phyloP scores from a whole-genome alignment of 306 rosid genomes.

The Quercus glauca region DNA sequence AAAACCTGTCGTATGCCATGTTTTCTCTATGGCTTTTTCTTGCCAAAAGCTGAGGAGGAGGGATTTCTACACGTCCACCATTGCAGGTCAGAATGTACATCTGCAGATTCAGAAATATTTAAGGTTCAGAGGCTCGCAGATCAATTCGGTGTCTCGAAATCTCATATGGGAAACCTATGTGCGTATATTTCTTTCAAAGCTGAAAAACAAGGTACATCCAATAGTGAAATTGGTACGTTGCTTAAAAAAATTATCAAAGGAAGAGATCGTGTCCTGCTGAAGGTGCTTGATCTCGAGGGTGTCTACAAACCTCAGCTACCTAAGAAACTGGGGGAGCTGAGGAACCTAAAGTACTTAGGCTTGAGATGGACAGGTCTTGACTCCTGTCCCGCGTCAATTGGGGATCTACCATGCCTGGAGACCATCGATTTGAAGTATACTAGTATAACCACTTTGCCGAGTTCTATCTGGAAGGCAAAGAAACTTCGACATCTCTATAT shows the following conservation, averaged over 20 bases:
- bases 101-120: not conserved
- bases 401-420: not conserved
- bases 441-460: too few relatives aligned
- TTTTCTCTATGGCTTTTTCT: not conserved
- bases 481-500: too few relatives aligned
- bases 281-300: constrained; percentile 26
- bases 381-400: constrained; percentile 6
- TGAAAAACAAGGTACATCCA: not conserved
- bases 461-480: not conserved
- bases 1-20: constrained; percentile 12
- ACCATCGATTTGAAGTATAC: constrained; percentile 4
- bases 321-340: constrained; percentile 1
- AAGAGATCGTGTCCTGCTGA: constrained; percentile 6
- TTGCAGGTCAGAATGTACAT: not conserved
- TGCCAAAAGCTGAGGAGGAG: not conserved
- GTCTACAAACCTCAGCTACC: constrained; percentile 22
- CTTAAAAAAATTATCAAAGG: not conserved
- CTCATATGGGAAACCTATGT: not conserved
- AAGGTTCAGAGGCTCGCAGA: constrained; percentile 15
- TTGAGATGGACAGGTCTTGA: constrained; percentile 23
- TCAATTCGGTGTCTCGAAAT: not conserved
- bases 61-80: not conserved
- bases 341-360: constrained; percentile 12
- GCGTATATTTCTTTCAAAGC: constrained; percentile 13
- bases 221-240: constrained; percentile 1